Conservation (phyloP, 805 yeast genomes). For the Wickerhamomyces mucosus region DNA sequence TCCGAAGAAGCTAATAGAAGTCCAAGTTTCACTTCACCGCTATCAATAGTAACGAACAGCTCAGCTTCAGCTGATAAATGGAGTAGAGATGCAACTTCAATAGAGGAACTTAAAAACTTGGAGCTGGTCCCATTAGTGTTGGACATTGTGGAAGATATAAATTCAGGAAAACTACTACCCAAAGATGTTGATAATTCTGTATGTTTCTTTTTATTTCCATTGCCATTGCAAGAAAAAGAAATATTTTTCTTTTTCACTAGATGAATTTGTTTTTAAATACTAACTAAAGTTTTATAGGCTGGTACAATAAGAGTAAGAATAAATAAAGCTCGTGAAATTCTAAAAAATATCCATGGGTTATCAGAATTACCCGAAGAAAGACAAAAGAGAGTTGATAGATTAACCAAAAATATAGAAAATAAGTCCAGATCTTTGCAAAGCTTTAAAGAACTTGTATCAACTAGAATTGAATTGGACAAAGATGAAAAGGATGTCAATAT, state of each 20-base stretch:
- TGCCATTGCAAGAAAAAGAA: no score
- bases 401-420: constrained; percentile 22
- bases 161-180: constrained; percentile 30
- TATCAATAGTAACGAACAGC: not conserved
- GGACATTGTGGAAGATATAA: constrained; percentile 31
- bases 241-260: not conserved
- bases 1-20: no score
- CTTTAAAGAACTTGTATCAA: constrained; percentile 14
- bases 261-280: not conserved
- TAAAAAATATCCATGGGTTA: constrained; percentile 36
- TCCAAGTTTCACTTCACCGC: not conserved
- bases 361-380: constrained; percentile 32
- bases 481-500: no score
- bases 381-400: constrained; percentile 23
- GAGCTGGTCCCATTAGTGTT: constrained; percentile 31
- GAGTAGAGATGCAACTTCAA: constrained; percentile 2
- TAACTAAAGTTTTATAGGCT: constrained; percentile 16
- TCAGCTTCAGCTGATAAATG: no score
- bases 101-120: constrained; percentile 24
- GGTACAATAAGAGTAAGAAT: constrained; percentile 37
- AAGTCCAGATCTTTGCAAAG: constrained; percentile 19
- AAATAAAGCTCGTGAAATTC: constrained; percentile 23
- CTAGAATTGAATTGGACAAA: constrained; percentile 5
- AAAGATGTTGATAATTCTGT: constrained; percentile 34
- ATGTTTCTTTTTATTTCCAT: constrained; percentile 10